Percentiles rank a stretch among this genome's conserved stretches.
Conservation (phyloP, 2,329 filamentous ascomycete genomes). For the Tympanopsis confertula region DNA sequence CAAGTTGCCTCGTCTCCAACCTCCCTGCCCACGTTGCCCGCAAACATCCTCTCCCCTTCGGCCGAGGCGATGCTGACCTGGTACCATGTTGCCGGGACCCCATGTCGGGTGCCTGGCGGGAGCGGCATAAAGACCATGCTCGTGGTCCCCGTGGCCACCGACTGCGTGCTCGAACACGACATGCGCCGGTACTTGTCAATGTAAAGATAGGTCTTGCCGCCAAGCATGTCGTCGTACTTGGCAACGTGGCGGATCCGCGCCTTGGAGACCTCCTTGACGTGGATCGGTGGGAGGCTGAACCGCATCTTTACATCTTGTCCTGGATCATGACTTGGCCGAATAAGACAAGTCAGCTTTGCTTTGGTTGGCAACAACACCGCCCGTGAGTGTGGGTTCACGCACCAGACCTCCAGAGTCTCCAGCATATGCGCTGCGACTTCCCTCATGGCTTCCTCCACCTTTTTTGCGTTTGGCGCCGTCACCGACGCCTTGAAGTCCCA, state of each 20-base stretch:
- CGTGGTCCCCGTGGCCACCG: conserved; percentile 1
- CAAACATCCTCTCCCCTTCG: conserved; percentile 10
- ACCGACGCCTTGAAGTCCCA: conserved; percentile 16
- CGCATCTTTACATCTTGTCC: neutral
- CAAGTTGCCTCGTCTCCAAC: conserved; percentile 12
- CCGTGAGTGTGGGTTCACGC: conserved; percentile 2
- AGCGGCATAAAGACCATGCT: conserved; percentile 1
- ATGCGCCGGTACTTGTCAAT: conserved; percentile 7
- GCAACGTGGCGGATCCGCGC: conserved; percentile 4
- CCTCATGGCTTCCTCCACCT: conserved; percentile 9
- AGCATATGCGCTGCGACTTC: conserved; percentile 12
- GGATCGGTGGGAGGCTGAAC: no score
- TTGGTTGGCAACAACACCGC: neutral
- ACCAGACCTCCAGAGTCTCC: conserved; percentile 10
- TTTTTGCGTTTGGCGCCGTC: conserved; percentile 7
- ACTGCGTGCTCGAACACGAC: no score
- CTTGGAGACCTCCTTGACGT: no score
- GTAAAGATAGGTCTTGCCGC: conserved; percentile 10
- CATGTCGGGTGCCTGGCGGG: conserved; percentile 3
- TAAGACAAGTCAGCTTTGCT: no score
- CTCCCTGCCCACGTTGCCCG: conserved; percentile 10
- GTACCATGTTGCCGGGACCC: conserved; percentile 15
- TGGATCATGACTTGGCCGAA: neutral
- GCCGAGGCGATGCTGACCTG: conserved; percentile 14
- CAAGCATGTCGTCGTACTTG: conserved; percentile 2